phyloP scores from a whole-genome alignment of 768 basidiomycete genomes.

The Kwoniella newhampshirensis region DNA sequence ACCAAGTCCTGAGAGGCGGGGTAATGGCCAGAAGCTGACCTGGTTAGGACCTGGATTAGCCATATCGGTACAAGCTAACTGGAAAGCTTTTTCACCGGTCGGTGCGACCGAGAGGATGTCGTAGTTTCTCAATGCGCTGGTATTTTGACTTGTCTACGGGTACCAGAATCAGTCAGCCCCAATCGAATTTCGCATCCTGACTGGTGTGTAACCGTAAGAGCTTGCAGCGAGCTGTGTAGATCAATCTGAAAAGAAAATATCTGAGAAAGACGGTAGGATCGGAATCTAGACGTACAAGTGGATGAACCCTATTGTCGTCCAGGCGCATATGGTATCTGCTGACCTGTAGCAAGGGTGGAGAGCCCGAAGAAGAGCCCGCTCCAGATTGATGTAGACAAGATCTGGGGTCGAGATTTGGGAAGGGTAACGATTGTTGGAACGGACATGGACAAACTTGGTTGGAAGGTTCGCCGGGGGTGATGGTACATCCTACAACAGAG shows the following conservation, averaged over 20 bases:
- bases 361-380: constrained; percentile 2
- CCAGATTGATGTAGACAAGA: neutral
- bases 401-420: constrained; percentile 43
- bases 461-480: constrained; percentile 29
- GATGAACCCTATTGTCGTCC: constrained; percentile 47
- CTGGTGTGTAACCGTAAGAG: neutral
- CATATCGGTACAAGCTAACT: constrained; percentile 48
- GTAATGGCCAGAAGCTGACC: constrained; percentile 18
- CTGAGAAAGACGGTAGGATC: too few species aligned
- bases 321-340: constrained; percentile 45
- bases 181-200: neutral
- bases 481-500: constrained; percentile 40
- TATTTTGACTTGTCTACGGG: constrained; percentile 35
- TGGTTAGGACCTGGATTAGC: constrained; percentile 48
- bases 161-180: neutral
- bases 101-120: constrained; percentile 49
- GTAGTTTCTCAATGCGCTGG: constrained; percentile 32
- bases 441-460: constrained; percentile 33
- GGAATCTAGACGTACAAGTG: constrained; percentile 46
- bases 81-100: constrained; percentile 45
- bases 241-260: neutral
- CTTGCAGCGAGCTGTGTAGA: too few species aligned
- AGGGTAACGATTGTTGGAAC: constrained; percentile 36
- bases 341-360: constrained; percentile 40
- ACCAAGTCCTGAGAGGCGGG: neutral